Conservation (phyloP, 257 asterid genomes). For the Jacaranda copaia region DNA sequence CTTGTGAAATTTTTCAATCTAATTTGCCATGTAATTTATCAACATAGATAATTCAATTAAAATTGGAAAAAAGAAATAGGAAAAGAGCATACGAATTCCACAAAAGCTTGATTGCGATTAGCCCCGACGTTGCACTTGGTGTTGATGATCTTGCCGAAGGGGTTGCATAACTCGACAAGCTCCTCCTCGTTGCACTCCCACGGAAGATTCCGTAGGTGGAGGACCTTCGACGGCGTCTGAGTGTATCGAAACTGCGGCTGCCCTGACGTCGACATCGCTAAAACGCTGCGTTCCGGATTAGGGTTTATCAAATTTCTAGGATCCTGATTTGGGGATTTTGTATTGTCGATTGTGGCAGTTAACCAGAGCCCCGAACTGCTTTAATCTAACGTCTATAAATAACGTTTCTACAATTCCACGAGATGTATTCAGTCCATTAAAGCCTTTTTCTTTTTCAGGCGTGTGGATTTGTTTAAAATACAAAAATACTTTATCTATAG, state of each 20-base stretch:
- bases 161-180: constrained; percentile 75
- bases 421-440: background rate
- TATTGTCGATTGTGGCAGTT: constrained; percentile 24
- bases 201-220: constrained; percentile 87
- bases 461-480: background rate
- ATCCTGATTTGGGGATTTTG: constrained; percentile 34
- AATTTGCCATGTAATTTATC: background rate
- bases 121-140: constrained; percentile 88
- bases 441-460: too few relatives aligned
- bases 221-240: constrained; percentile 89
- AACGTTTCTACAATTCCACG: too few relatives aligned
- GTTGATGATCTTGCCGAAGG: constrained; percentile 82
- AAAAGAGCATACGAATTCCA: constrained; percentile 70
- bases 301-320: constrained; percentile 42
- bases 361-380: background rate
- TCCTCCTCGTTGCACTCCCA: constrained; percentile 86
- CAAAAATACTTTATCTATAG: background rate
- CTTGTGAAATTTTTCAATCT: background rate
- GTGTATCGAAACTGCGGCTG: constrained; percentile 84
- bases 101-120: constrained; percentile 86
- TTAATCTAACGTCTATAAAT: background rate
- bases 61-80: background rate
- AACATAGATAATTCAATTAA: background rate
- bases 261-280: constrained; percentile 71
- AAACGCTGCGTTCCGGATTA: constrained; percentile 26